Conservation (phyloP, 257 asterid genomes). For the Fraxinus pennsylvanica region DNA sequence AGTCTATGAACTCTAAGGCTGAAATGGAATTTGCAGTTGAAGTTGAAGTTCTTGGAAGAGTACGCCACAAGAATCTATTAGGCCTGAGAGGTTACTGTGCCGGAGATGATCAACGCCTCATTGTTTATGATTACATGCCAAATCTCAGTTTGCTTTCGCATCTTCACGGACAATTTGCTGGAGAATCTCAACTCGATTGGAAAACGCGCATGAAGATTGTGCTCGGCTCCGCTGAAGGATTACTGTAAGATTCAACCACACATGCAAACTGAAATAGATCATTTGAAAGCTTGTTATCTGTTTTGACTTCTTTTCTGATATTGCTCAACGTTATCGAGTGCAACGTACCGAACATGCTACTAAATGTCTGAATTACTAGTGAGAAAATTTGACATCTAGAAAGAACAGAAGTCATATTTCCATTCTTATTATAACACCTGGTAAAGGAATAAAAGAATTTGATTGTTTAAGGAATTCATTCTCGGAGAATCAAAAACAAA, state of each 20-base stretch:
- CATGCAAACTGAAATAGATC: background rate
- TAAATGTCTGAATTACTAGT: background rate
- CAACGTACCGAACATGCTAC: background rate
- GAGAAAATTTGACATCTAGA: background rate
- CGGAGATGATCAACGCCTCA: constrained; percentile 69
- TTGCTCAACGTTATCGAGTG: background rate
- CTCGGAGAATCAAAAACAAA: too few relatives aligned
- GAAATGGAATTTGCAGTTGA: constrained; percentile 92
- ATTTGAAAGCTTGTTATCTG: background rate
- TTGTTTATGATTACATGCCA: constrained; percentile 85
- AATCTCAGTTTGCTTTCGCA: constrained; percentile 79
- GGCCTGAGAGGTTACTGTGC: constrained; percentile 85
- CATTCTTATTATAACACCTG: too few relatives aligned
- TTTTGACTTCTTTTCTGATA: too few relatives aligned
- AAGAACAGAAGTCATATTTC: too few relatives aligned
- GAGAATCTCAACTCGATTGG: constrained; percentile 70
- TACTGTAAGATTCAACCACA: constrained; percentile 48
- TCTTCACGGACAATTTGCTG: constrained; percentile 68
- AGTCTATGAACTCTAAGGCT: constrained; percentile 81
- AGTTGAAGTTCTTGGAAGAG: constrained; percentile 86
- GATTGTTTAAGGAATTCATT: too few relatives aligned
- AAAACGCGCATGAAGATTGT: constrained; percentile 64
- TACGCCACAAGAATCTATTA: constrained; percentile 70
- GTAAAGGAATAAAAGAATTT: too few relatives aligned
- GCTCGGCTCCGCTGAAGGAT: constrained; percentile 73